These are phyloP conservation scores for Malus hybrid DNA, from an alignment of 331 rosid genomes.

Conservation along the genomic window DNA sequence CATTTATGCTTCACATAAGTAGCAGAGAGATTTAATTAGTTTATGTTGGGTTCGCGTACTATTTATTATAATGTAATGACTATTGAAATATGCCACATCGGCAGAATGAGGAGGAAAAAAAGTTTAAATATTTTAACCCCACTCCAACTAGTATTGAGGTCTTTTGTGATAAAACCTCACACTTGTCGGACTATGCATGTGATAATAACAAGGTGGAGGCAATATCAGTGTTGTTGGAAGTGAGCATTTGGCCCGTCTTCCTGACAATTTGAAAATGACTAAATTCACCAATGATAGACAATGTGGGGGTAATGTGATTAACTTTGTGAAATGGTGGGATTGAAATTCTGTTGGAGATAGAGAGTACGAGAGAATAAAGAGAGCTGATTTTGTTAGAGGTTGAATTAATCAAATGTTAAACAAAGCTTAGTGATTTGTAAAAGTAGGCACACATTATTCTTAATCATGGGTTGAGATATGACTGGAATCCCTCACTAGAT, in stretches of 20 bases:
- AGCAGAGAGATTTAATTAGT: too few relatives aligned
- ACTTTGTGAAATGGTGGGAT: neutral
- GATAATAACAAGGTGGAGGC: too few relatives aligned
- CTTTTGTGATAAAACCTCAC: too few relatives aligned
- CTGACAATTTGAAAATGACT: neutral
- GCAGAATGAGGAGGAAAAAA: too few relatives aligned
- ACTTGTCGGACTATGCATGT: too few relatives aligned
- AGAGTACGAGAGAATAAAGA: neutral
- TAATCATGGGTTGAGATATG: neutral
- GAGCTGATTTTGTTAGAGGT: neutral
- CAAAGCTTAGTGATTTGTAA: constrained; percentile 4
- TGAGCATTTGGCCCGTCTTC: too few relatives aligned
- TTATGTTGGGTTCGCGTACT: neutral
- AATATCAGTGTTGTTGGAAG: too few relatives aligned
- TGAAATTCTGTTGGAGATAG: neutral
- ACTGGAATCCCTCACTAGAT: neutral
- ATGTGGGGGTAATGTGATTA: neutral
- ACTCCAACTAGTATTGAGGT: too few relatives aligned
- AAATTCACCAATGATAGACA: neutral
- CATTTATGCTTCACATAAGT: too few relatives aligned
- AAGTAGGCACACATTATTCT: neutral
- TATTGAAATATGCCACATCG: too few relatives aligned
- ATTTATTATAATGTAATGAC: neutral
- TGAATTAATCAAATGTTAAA: neutral
- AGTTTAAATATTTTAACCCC: too few relatives aligned